These are phyloP conservation scores for Cryptosporidium baileyi DNA, from an alignment of 169 alveolate genomes.

Conservation along the genomic window DNA sequence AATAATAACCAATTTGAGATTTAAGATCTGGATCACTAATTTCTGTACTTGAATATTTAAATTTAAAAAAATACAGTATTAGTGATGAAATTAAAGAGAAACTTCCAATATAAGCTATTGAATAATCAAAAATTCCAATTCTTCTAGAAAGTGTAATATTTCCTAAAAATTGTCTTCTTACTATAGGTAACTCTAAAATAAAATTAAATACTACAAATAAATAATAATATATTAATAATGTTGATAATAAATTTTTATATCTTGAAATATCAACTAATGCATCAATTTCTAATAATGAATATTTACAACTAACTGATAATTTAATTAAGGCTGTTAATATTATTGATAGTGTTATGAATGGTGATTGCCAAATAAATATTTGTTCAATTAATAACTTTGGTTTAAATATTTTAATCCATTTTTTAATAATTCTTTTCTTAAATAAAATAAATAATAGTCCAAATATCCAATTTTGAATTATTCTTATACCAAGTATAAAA, in stretches of 20 bases:
- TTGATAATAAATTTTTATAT: background rate
- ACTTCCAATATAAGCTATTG: conserved; percentile 36
- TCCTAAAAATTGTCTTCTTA: conserved; percentile 25
- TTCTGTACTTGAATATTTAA: background rate
- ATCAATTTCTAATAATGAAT: background rate
- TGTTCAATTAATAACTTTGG: conserved; percentile 34
- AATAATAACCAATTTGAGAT: conserved; percentile 37
- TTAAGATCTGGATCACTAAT: conserved; percentile 11
- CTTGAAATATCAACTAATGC: background rate
- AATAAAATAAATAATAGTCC: background rate
- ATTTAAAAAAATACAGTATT: conserved; percentile 12
- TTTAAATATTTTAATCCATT: conserved; percentile 7
- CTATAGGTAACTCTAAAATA: conserved; percentile 5
- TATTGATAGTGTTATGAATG: conserved; percentile 18
- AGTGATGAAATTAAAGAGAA: conserved; percentile 17
- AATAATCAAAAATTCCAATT: conserved; percentile 48
- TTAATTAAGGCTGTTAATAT: background rate
- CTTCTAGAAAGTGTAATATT: background rate
- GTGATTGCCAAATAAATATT: conserved; percentile 15
- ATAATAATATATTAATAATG: background rate
- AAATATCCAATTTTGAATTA: background rate
- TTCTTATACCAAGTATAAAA: background rate
- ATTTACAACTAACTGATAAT: background rate
- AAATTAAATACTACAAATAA: background rate
- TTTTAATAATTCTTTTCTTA: background rate